Percentiles rank a stretch among this genome's conserved stretches.
Conservation (phyloP, 345 rosid species). For the Leavenworthia alabamica region DNA sequence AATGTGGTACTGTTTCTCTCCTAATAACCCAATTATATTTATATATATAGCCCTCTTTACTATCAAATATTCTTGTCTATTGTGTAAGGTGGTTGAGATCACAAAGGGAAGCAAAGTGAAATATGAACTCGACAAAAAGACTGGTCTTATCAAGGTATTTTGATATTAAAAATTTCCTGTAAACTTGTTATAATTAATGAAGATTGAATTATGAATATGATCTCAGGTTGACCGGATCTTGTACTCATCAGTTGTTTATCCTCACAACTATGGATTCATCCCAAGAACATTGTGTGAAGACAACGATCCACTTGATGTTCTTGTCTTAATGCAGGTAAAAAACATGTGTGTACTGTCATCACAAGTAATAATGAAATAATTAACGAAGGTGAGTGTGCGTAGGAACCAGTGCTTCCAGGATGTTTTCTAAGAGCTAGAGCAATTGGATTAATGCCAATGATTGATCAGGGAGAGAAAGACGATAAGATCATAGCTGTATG, state of each 20-base stretch:
- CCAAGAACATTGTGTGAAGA: conserved; percentile 94
- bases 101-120: conserved; percentile 96
- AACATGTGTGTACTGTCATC: no score
- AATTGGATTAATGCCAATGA: conserved; percentile 98
- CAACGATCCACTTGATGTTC: conserved; percentile 90
- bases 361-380: neutral
- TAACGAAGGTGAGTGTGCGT: no score
- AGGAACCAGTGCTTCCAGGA: conserved; percentile 99
- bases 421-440: conserved; percentile 92
- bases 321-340: conserved; percentile 91
- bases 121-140: conserved; percentile 95
- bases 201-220: conserved; percentile 27
- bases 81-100: conserved; percentile 80
- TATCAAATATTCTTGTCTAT: no score
- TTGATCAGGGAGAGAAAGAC: conserved; percentile 99
- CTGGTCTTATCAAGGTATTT: conserved; percentile 88
- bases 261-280: conserved; percentile 97
- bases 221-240: conserved; percentile 86
- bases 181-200: no score
- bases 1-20: conserved; percentile 47
- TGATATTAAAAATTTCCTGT: no score
- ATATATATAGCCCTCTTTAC: no score
- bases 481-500: conserved; percentile 97
- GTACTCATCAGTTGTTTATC: conserved; percentile 93
- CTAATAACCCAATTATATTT: no score